phyloP scores from a whole-genome alignment of 169 alveolate genomes.

The Theileria luwenshuni region DNA sequence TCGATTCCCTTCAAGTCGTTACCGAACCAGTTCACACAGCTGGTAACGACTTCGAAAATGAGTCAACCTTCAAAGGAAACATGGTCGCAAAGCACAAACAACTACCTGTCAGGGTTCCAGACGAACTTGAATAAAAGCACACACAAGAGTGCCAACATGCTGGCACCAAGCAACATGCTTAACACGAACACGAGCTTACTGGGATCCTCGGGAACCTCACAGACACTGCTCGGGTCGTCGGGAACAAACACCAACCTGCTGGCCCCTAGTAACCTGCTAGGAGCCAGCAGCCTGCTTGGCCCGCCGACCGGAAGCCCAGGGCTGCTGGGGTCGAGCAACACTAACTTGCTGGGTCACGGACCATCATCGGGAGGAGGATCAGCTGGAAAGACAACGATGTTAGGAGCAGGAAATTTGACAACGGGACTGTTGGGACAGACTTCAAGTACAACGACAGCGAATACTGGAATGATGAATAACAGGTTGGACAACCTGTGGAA shows the following conservation, averaged over 20 bases:
- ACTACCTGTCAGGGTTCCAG: neutral
- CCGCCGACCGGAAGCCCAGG: neutral
- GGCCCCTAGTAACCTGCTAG: neutral
- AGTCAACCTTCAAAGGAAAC: neutral
- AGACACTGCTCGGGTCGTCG: neutral
- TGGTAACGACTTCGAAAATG: neutral
- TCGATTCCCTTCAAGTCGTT: constrained; percentile 65
- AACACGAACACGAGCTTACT: neutral
- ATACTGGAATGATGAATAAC: constrained; percentile 10
- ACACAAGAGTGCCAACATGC: neutral
- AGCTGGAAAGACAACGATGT: neutral
- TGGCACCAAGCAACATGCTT: neutral
- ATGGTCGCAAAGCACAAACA: constrained; percentile 1
- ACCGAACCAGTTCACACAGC: constrained; percentile 33
- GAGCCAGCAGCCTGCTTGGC: neutral
- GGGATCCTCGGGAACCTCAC: constrained; percentile 5
- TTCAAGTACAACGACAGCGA: neutral
- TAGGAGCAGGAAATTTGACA: neutral
- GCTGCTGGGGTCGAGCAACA: neutral
- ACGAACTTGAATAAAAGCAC: neutral
- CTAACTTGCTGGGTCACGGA: neutral
- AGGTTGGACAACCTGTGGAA: constrained; percentile 3
- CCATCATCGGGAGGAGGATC: neutral
- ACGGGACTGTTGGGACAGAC: neutral
- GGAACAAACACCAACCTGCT: neutral